These are phyloP conservation scores for Salix viminalis DNA, from an alignment of 345 rosid species.

Conservation along the genomic window DNA sequence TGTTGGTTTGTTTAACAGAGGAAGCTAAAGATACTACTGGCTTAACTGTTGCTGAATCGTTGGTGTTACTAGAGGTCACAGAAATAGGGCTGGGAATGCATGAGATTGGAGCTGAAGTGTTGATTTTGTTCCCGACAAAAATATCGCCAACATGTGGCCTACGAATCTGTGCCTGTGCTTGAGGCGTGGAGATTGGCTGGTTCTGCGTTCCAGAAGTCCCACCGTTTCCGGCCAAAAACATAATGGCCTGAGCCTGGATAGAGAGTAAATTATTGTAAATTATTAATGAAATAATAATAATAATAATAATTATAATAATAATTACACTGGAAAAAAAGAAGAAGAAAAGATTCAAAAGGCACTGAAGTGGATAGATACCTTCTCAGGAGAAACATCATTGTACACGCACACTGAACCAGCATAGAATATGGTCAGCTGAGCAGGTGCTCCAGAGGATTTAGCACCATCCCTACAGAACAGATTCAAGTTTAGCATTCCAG, in stretches of 20 bases:
- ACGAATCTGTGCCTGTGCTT: background rate
- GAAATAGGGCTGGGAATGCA: constrained; percentile 24
- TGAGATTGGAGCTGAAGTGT: constrained; percentile 2
- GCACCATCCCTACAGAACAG: constrained; percentile 39
- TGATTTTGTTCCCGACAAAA: constrained; percentile 1
- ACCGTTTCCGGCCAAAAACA: constrained; percentile 27
- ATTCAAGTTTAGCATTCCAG: constrained; percentile 12
- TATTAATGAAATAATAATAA: background rate
- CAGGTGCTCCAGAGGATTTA: constrained; percentile 43
- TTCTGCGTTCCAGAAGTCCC: constrained; percentile 3
- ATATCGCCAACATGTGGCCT: background rate
- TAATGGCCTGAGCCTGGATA: constrained; percentile 31
- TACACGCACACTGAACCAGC: constrained; percentile 32
- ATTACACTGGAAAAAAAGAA: background rate
- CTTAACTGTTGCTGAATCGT: constrained; percentile 11
- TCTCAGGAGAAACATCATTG: constrained; percentile 31
- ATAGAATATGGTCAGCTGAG: constrained; percentile 32
- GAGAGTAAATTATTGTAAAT: background rate
- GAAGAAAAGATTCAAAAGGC: background rate
- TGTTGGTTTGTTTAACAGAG: constrained; percentile 12
- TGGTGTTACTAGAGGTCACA: constrained; percentile 23
- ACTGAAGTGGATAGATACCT: constrained; percentile 17
- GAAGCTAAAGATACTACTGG: constrained; percentile 19
- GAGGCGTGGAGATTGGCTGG: background rate
- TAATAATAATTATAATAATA: too few species aligned